Percentiles rank a stretch among this genome's conserved stretches.
These are phyloP conservation scores for Schwanniomyces etchellsii DNA, from an alignment of 1,139 yeast genomes.

Conservation along the genomic window DNA sequence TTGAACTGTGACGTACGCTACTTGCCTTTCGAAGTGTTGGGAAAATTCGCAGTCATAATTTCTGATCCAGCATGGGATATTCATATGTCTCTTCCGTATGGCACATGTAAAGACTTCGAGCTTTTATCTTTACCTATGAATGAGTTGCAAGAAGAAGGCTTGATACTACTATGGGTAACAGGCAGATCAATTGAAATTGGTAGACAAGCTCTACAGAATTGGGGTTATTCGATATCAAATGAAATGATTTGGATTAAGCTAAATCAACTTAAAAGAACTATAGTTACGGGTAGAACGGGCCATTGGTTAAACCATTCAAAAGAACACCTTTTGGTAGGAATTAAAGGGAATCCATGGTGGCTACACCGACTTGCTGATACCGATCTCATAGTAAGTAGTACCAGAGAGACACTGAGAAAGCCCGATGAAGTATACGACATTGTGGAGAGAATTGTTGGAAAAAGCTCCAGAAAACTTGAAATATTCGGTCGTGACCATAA, in stretches of 20 bases:
- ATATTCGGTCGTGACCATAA: slow-evolving; percentile 86
- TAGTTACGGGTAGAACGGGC: slow-evolving; percentile 93
- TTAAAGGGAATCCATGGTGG: slow-evolving; percentile 82
- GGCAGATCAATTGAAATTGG: slow-evolving; percentile 91
- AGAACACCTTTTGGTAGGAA: slow-evolving; percentile 81
- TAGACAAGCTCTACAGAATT: slow-evolving; percentile 61
- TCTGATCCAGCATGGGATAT: slow-evolving; percentile 94
- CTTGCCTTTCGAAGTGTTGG: slow-evolving; percentile 63
- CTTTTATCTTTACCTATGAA: slow-evolving; percentile 61
- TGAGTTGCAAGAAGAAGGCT: slow-evolving; percentile 74
- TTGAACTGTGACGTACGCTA: slow-evolving; percentile 76
- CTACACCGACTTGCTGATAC: slow-evolving; percentile 58
- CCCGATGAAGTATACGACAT: slow-evolving; percentile 90
- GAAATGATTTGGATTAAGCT: slow-evolving; percentile 90
- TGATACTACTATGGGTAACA: slow-evolving; percentile 86
- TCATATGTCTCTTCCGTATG: slow-evolving; percentile 76
- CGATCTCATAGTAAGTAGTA: slow-evolving; percentile 73
- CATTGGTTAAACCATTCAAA: slow-evolving; percentile 96
- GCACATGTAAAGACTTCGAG: slow-evolving; percentile 71
- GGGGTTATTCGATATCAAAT: slow-evolving; percentile 80
- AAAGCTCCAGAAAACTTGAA: slow-evolving; percentile 71
- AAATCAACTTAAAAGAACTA: slow-evolving; percentile 80
- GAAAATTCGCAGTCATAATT: slow-evolving; percentile 80
- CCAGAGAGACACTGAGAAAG: slow-evolving; percentile 84
- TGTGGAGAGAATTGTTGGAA: slow-evolving; percentile 77